These are phyloP conservation scores for Chlamydomonas eustigma DNA, from an alignment of 139 green algal genomes.

Conservation along the genomic window DNA sequence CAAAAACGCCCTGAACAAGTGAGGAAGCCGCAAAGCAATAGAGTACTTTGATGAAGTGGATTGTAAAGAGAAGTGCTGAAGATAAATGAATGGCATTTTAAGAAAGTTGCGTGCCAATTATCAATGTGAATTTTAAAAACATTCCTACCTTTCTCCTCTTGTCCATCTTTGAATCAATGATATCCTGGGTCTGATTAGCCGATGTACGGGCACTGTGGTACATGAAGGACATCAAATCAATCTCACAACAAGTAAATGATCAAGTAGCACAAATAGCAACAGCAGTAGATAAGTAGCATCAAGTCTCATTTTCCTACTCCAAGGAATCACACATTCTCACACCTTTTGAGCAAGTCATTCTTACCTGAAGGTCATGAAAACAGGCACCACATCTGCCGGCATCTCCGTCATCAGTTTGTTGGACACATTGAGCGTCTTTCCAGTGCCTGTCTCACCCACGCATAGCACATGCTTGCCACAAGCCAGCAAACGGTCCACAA, in stretches of 20 bases:
- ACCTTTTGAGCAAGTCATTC: no score
- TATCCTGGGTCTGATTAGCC: slow-evolving; percentile 79
- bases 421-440: slow-evolving; percentile 71
- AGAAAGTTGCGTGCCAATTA: no score
- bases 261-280: no score
- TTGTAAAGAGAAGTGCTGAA: not conserved
- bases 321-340: no score
- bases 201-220: slow-evolving; percentile 72
- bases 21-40: not conserved
- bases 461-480: slow-evolving; percentile 63
- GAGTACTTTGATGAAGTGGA: not conserved
- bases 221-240: no score
- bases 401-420: slow-evolving; percentile 71
- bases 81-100: no score
- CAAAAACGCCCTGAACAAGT: slow-evolving; percentile 39
- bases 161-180: slow-evolving; percentile 74
- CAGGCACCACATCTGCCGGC: slow-evolving; percentile 48
- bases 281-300: no score
- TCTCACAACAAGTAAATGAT: no score
- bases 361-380: slow-evolving; percentile 75
- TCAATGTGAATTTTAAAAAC: no score
- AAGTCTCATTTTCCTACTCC: no score
- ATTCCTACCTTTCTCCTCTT: slow-evolving; percentile 62
- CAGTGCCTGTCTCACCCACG: slow-evolving; percentile 81
- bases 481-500: slow-evolving; percentile 58